Evolutionary conservation across 164 flowering plant genomes (phyloP), one percentile per base, ranked within the genome.

Genomic region (Umbellularia californica): DNA sequence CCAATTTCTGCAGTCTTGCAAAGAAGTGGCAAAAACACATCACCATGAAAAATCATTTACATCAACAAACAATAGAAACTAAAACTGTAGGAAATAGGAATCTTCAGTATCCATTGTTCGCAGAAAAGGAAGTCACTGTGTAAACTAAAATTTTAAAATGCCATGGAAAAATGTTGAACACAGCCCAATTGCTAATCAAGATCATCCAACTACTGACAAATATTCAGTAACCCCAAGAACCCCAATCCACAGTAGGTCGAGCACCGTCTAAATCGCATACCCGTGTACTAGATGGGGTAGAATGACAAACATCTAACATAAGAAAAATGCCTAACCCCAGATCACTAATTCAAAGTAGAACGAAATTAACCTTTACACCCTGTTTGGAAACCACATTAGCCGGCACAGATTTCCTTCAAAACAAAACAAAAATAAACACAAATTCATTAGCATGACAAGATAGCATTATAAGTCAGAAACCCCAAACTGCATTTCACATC

Each of bases 331-430:
- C 17, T 20, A 14, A 55, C 17, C 17, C 60, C 60, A 55, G 2
- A 55, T 55, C 17, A 17, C n/a, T 20, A 55, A 15, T 15, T 20
- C 20, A 17, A 55, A 55, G 17, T 1, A 23, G 55, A 74, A 70
- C 22, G 27, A 58, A 47, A 66, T 55, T 35, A 41, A 87, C 85
- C 84, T 83, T 81, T 12, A 69, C 24, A 72, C 30, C 55, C 66
- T 27, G 73, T 78, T 67, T 81, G 72, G 47, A 68, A 70, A 41
- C 65, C 15, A 25, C 41, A 70, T 50, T 70, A 24, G 33, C 13
- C 5, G 78, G 74, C 11, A 72, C 72, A 22, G 82, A 76, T 65
- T 81, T 82, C 78, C 80, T 82, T 76, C 77, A 74, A 75, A 70
- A 50, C 15, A 50, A n/a, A 72, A 41, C 25, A 67, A 69, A 35